Conservation (phyloP, 2,329 filamentous ascomycete genomes). For the Paramyrothecium roridum region DNA sequence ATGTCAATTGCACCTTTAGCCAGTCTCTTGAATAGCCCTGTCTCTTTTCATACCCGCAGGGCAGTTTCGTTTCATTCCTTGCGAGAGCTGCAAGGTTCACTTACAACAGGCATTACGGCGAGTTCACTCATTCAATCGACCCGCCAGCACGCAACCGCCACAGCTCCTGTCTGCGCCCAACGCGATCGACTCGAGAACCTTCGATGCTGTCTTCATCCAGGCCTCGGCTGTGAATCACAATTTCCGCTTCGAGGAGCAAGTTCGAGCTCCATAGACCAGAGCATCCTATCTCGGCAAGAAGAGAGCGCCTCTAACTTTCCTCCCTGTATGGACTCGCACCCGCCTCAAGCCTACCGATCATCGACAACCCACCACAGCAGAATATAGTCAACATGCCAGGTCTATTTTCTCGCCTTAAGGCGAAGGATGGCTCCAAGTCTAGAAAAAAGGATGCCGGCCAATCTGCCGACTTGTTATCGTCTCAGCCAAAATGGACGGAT, state of each 20-base stretch:
- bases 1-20: neutral
- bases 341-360: too few relatives aligned
- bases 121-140: neutral
- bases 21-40: neutral
- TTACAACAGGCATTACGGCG: neutral
- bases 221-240: neutral
- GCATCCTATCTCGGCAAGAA: too few relatives aligned
- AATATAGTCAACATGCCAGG: conserved; percentile 45
- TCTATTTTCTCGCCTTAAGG: conserved; percentile 66
- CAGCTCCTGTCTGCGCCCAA: too few relatives aligned
- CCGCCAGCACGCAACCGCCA: too few relatives aligned
- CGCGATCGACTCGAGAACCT: too few relatives aligned
- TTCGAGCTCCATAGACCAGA: too few relatives aligned
- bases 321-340: too few relatives aligned
- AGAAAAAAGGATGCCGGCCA: conserved; percentile 65
- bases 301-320: too few relatives aligned
- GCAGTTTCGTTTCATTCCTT: too few relatives aligned
- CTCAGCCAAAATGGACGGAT: conserved; percentile 81
- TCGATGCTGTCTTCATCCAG: too few relatives aligned
- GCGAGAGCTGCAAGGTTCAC: neutral
- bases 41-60: neutral
- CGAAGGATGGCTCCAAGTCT: conserved; percentile 61
- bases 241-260: too few relatives aligned
- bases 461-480: conserved; percentile 49
- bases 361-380: conserved; percentile 2